Evolutionary conservation across 2,329 filamentous ascomycete genomes (phyloP).

Genomic region (Xylariales sp.): DNA sequence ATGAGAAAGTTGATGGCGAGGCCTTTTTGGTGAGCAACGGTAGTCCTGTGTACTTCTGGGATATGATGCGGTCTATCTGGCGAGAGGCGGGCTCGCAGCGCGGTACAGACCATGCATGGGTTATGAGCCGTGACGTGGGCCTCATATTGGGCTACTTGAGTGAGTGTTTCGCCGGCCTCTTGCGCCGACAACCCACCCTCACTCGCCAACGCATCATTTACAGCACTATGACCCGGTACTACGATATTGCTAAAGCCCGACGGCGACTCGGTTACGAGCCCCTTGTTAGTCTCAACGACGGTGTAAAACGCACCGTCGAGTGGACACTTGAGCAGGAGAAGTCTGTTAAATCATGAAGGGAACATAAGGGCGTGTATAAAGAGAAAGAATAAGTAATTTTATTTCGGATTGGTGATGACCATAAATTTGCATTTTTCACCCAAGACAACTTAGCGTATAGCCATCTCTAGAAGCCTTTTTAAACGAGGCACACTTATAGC

Average conservation of each 20-base stretch:
- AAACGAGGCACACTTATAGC: constrained; percentile 10
- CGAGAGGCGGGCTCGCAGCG: constrained; percentile 64
- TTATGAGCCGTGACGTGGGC: constrained; percentile 63
- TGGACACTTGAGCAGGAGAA: constrained; percentile 67
- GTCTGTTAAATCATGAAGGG: constrained; percentile 37
- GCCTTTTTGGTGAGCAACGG: constrained; percentile 93
- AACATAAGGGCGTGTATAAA: not conserved
- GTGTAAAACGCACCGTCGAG: constrained; percentile 64
- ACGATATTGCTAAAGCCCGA: constrained; percentile 81
- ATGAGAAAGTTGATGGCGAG: constrained; percentile 83
- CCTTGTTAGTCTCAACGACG: constrained; percentile 74
- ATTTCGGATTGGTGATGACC: constrained; percentile 32
- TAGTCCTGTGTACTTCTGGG: constrained; percentile 89
- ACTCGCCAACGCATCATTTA: constrained; percentile 72
- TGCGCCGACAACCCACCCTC: constrained; percentile 67
- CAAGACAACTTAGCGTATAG: constrained; percentile 18
- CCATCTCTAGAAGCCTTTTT: constrained; percentile 9
- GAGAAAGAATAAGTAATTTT: constrained; percentile 17
- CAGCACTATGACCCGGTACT: constrained; percentile 81
- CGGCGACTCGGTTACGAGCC: constrained; percentile 75
- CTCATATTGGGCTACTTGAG: constrained; percentile 63
- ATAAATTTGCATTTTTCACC: constrained; percentile 18
- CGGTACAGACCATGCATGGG: constrained; percentile 67
- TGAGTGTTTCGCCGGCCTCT: constrained; percentile 63
- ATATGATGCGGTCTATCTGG: constrained; percentile 86